Conservation (phyloP, 2,329 filamentous ascomycete genomes). For the Westerdykella sp. region DNA sequence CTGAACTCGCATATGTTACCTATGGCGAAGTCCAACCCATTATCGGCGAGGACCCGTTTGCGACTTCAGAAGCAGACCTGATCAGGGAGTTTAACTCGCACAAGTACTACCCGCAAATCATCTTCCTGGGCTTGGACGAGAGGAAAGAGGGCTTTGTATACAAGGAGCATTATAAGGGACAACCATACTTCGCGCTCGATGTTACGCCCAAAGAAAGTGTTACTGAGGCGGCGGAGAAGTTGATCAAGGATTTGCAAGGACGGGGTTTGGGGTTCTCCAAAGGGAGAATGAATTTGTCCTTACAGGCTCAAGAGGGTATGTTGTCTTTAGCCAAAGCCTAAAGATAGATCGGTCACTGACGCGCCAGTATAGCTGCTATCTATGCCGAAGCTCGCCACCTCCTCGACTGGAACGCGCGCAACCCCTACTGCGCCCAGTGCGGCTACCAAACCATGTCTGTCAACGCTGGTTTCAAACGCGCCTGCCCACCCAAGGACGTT, state of each 20-base stretch:
- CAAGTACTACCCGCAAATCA: slow-evolving; percentile 59
- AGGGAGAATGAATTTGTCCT: slow-evolving; percentile 57
- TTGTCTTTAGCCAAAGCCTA: not conserved
- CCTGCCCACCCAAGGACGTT: slow-evolving; percentile 66
- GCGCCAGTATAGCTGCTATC: slow-evolving; percentile 61
- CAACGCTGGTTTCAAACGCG: slow-evolving; percentile 73
- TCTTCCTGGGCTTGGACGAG: slow-evolving; percentile 84
- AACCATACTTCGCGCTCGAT: slow-evolving; percentile 85
- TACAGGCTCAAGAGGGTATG: slow-evolving; percentile 57
- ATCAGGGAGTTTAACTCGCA: slow-evolving; percentile 69
- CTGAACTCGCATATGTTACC: slow-evolving; percentile 61
- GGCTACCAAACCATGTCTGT: slow-evolving; percentile 74
- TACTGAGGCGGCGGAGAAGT: slow-evolving; percentile 55
- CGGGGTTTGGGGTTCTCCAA: slow-evolving; percentile 60
- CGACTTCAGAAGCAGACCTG: slow-evolving; percentile 63
- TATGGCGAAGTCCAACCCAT: slow-evolving; percentile 64
- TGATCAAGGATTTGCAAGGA: slow-evolving; percentile 56
- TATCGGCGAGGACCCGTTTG: slow-evolving; percentile 66
- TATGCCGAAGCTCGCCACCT: slow-evolving; percentile 84
- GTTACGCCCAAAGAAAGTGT: slow-evolving; percentile 65
- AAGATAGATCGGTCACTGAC: not conserved
- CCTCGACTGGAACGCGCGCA: slow-evolving; percentile 89
- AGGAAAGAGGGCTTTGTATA: slow-evolving; percentile 51
- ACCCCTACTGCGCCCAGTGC: slow-evolving; percentile 86
- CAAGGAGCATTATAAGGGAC: slow-evolving; percentile 65